A percentile compares a stretch with the other conserved stretches of the same genome.
These are phyloP conservation scores for Candida sakaeoensis DNA, from an alignment of 805 yeast genomes.

Conservation along the genomic window DNA sequence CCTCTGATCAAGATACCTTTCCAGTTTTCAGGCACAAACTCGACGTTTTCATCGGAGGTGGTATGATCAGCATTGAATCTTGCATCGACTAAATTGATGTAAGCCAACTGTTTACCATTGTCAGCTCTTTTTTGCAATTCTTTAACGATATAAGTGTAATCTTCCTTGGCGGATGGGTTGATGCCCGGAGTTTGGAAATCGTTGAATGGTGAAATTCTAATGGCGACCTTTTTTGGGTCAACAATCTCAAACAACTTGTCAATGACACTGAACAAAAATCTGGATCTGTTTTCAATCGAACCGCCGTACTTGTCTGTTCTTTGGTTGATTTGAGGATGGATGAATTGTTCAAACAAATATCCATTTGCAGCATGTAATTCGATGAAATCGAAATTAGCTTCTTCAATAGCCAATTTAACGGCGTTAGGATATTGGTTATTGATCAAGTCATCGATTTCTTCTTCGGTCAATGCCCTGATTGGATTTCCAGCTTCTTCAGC, in stretches of 20 bases:
- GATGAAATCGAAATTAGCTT: constrained; percentile 37
- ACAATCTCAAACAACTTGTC: constrained; percentile 33
- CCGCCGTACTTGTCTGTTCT: constrained; percentile 36
- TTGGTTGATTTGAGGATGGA: constrained; percentile 28
- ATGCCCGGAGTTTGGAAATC: constrained; percentile 25
- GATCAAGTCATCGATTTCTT: constrained; percentile 21
- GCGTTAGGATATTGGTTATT: constrained; percentile 21
- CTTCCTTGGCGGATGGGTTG: constrained; percentile 25
- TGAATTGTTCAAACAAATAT: constrained; percentile 35
- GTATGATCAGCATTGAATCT: constrained; percentile 12
- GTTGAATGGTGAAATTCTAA: constrained; percentile 35
- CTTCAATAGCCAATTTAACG: constrained; percentile 22
- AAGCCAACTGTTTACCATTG: constrained; percentile 27
- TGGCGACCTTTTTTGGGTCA: constrained; percentile 22
- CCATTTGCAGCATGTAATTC: constrained; percentile 43
- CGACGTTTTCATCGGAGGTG: constrained; percentile 11
- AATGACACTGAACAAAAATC: constrained; percentile 27
- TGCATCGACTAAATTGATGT: constrained; percentile 29
- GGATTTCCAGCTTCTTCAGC: constrained; percentile 18
- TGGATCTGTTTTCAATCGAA: constrained; percentile 36
- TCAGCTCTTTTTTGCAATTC: constrained; percentile 31
- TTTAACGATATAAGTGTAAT: constrained; percentile 23
- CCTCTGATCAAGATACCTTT: constrained; percentile 16
- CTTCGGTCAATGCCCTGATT: constrained; percentile 17
- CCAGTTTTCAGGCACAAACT: constrained; percentile 28